Conservation (phyloP, 495 filamentous ascomycete genomes). For the Penicillium argentinense region DNA sequence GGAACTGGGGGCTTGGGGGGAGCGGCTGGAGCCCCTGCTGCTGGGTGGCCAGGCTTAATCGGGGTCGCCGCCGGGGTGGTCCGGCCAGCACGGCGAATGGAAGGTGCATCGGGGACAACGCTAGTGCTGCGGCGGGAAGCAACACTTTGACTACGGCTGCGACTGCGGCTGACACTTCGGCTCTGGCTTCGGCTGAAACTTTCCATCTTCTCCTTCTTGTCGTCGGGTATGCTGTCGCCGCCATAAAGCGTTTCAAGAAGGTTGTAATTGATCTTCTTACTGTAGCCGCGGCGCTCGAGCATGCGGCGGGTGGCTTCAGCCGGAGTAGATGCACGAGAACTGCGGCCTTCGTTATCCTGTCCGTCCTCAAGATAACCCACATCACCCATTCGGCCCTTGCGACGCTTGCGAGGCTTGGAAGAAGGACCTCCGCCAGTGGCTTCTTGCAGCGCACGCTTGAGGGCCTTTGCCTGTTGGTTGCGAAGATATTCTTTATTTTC, state of each 20-base stretch:
- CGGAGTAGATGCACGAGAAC: conserved; percentile 49
- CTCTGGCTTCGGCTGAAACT: conserved; percentile 37
- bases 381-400: conserved; percentile 50
- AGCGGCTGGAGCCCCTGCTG: conserved; percentile 12
- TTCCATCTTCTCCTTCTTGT: conserved; percentile 30
- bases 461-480: conserved; percentile 71
- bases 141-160: conserved; percentile 42
- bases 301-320: conserved; percentile 74
- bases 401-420: conserved; percentile 47
- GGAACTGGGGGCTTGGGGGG: conserved; percentile 12
- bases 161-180: conserved; percentile 32
- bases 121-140: conserved; percentile 40
- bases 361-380: conserved; percentile 49
- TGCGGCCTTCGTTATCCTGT: conserved; percentile 38
- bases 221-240: conserved; percentile 6
- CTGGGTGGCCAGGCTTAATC: not conserved
- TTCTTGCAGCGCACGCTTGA: conserved; percentile 61
- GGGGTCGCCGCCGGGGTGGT: not conserved
- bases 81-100: conserved; percentile 21
- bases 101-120: conserved; percentile 27
- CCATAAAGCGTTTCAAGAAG: conserved; percentile 54
- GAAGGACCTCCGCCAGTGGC: conserved; percentile 46
- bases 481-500: conserved; percentile 90
- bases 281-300: conserved; percentile 68
- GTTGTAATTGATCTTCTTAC: conserved; percentile 83